Evolutionary conservation across 805 yeast genomes (phyloP), one percentile per base, ranked within the genome.

Genomic region (Wilhelminamyces savonicus): DNA sequence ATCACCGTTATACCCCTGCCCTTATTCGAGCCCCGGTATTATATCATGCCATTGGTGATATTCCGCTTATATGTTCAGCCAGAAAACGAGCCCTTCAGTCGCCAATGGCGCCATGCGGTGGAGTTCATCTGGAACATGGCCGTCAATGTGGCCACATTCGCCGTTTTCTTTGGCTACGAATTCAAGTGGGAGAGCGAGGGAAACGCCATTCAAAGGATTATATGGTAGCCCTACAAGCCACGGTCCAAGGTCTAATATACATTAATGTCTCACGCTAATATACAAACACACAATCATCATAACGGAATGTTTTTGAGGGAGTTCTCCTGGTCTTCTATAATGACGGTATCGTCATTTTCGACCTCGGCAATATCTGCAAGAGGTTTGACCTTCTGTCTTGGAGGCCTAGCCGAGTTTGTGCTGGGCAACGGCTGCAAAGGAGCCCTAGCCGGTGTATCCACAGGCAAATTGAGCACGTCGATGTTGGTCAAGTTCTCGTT

Each of bases 11-110:
- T 82, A 0, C 96, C 97, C 13, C 79, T 96, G 0, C 98, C 97
- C 4, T 63, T 92, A 40, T 78, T 92, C 47, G 98, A 92, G 55
- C 95, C 97, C 28, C 72, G 98, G 34, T 92, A 92, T 52, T 92
- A 81, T 53, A 83, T 90, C 28, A 44, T 86, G 4, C 97, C 97
- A 4, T 77, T 74, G 48, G 51, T 82, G 9, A 54, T 87, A 23
- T 86, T 88, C 76, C 71, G 97, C 43, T 30, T 84, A 3, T 68
- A 75, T 34, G 53, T 69, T 74, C 76, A 12, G 54, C 59, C 15
- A 43, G 52, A 12, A 46, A 53, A 21, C 15, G 39, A 24, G 33
- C 53, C 34, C 18, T 31, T 31, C 28, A 36, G 26, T 19, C 35
- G 19, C 24, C 39, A 47, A 16, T 62, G 82, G 39, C 27, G 32